Base-by-base conservation (phyloP, 371 early-diverging fungal species). In the Choanephora cucurbitarum region DNA sequence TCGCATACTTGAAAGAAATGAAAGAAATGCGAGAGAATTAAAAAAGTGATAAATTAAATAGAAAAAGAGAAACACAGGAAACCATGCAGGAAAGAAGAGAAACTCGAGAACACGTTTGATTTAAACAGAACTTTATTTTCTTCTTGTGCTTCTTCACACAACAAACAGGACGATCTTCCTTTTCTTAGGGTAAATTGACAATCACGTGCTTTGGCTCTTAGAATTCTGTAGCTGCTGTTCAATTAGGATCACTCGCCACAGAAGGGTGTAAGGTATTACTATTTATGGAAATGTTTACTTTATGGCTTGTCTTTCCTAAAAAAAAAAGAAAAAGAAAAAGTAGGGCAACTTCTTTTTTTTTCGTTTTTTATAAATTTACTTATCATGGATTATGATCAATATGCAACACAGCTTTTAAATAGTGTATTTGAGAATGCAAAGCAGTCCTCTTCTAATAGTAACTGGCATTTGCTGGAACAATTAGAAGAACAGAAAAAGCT, bases 71-170 rank as follows among this genome's bases (percentile, higher is more conserved):
- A 39, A 44, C 28, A 21, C 23, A 45, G 19, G 39, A 37, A 43
- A 57, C 44, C 44, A 37, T 33, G 44, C 44, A 45, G 24, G 15
- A 49, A 49, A 24, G 22, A 32, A 55, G 63, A 62, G 68, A 71
- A 71, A 32, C 24, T 53, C 51, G 61, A 55, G 71, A 70, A 70
- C 39, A 49, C 43, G 37, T 44, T 37, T 44, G 39, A 47, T 57
- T 57, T 56, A 49, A 44, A 49, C 17, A 42, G 15, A 24, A 21
- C 24, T 53, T 58, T 50, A 44, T 44, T 33, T 23, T 18, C 44
- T 48, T 67, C 68, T 62, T 62, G 69, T 64, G 49, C 66, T 66
- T 72, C 69, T 59, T 55, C 52, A 52, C 58, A 44, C 50, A 37
- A 37, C 14, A 37, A 37, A 37, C 14, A 37, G 37, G 10, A 1